phyloP scores from a whole-genome alignment of 805 yeast genomes.

The Lipomyces yamanashiensis region DNA sequence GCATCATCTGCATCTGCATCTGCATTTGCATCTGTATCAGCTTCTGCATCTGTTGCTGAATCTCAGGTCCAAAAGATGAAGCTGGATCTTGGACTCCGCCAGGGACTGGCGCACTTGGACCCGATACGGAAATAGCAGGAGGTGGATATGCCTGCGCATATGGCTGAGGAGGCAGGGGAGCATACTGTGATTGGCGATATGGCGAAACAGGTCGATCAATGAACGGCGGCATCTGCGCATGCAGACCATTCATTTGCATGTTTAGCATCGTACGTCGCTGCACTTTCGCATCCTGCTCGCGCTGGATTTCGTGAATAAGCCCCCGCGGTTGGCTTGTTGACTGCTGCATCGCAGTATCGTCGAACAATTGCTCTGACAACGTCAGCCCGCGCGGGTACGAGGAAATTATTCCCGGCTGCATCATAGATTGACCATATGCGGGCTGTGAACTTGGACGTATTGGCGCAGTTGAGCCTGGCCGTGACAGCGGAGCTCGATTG shows the following conservation, averaged over 20 bases:
- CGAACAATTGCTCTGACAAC: constrained; percentile 18
- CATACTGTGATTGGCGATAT: background rate
- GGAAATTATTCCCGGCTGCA: constrained; percentile 2
- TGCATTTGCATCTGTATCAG: constrained; percentile 32
- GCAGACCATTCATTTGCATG: constrained; percentile 27
- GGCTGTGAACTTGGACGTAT: background rate
- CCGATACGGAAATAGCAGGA: background rate
- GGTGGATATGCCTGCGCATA: background rate
- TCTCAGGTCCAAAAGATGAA: constrained; percentile 15
- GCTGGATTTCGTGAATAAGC: constrained; percentile 48
- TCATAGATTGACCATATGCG: background rate
- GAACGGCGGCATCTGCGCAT: background rate
- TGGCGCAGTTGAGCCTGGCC: constrained; percentile 7
- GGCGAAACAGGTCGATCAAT: constrained; percentile 5
- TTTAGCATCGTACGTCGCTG: constrained; percentile 39
- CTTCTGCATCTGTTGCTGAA: constrained; percentile 31
- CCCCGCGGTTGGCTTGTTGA: constrained; percentile 43
- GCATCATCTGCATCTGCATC: constrained; percentile 31
- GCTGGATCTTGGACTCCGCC: constrained; percentile 2
- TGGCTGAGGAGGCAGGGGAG: constrained; percentile 8
- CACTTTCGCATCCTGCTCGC: constrained; percentile 47
- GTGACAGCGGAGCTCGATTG: constrained; percentile 12
- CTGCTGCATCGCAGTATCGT: background rate
- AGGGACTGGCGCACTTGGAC: too few species aligned
- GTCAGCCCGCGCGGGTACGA: constrained; percentile 24